A percentile compares a stretch with the other conserved stretches of the same genome.
Evolutionary conservation across 139 green algal species (phyloP).

Genomic region (Dunaliella primolecta): DNA sequence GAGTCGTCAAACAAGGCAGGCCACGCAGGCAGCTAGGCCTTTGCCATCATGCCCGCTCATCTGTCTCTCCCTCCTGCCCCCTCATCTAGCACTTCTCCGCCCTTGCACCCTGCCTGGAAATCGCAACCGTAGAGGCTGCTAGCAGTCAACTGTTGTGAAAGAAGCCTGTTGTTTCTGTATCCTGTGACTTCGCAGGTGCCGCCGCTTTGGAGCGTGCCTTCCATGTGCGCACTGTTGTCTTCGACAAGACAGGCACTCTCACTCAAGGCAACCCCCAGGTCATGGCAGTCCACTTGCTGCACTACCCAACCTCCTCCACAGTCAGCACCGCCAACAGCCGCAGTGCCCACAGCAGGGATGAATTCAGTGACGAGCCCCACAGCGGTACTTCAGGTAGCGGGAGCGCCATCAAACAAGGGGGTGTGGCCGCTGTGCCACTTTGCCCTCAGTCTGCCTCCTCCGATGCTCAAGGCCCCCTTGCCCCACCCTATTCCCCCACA

Average conservation of each 20-base stretch:
- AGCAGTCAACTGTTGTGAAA: too few relatives aligned
- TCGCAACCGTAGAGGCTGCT: too few relatives aligned
- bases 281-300: neutral
- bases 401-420: neutral
- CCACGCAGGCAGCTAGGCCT: too few relatives aligned
- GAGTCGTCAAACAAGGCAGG: too few relatives aligned
- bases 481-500: neutral
- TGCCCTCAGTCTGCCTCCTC: neutral
- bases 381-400: neutral
- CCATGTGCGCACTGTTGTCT: conserved; percentile 76
- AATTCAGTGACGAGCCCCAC: too few relatives aligned
- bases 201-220: conserved; percentile 42
- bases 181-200: too few relatives aligned
- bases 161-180: too few relatives aligned
- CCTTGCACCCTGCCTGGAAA: too few relatives aligned
- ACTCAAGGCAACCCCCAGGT: conserved; percentile 71
- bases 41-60: too few relatives aligned
- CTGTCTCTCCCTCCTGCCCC: too few relatives aligned
- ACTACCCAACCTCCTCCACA: neutral
- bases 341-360: too few relatives aligned
- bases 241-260: conserved; percentile 95
- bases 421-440: neutral
- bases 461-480: neutral
- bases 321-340: neutral
- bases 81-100: too few relatives aligned